phyloP scores from a whole-genome alignment of 1,284 basidiomycete genomes.

The Moesziomyces globuligerus region DNA sequence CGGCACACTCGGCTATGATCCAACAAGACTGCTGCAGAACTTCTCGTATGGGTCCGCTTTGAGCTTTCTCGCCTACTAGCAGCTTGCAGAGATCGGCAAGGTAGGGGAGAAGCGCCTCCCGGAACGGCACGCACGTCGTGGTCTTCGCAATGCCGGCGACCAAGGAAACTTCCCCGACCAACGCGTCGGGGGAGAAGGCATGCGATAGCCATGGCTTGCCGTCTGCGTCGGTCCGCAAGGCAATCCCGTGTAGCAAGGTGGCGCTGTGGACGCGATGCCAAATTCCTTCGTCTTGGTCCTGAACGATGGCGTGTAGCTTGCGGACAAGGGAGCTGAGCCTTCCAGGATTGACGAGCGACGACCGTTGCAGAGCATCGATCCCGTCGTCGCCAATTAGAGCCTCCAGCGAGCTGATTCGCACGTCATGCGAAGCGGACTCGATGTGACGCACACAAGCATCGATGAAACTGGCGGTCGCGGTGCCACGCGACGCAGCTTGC shows the following conservation, averaged over 20 bases:
- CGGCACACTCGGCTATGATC: conserved; percentile 30
- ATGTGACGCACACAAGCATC: conserved; percentile 17
- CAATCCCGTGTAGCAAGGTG: conserved; percentile 27
- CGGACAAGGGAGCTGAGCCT: conserved; percentile 9
- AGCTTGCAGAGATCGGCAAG: conserved; percentile 37
- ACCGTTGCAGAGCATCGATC: conserved; percentile 17
- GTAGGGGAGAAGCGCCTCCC: conserved; percentile 55
- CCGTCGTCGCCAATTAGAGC: conserved; percentile 34
- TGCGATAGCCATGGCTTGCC: conserved; percentile 13
- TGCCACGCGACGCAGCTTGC: conserved; percentile 12
- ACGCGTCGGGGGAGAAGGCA: conserved; percentile 5
- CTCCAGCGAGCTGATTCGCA: conserved; percentile 34
- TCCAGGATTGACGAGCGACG: conserved; percentile 7
- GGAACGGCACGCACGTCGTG: conserved; percentile 38
- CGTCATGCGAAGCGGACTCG: conserved; percentile 12
- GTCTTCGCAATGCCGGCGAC: conserved; percentile 18
- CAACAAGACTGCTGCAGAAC: conserved; percentile 28
- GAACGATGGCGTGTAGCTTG: conserved; percentile 22
- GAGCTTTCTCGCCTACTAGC: background rate
- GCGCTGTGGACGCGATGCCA: conserved; percentile 45
- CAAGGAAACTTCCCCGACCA: conserved; percentile 7
- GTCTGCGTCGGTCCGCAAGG: conserved; percentile 2
- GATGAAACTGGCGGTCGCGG: conserved; percentile 10
- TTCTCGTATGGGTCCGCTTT: background rate
- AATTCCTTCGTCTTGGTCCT: conserved; percentile 28